Percentiles rank a stretch among this genome's conserved stretches.
Evolutionary conservation across 1,284 basidiomycete species (phyloP).

Genomic region (Cutaneotrichosporon curvatum): DNA sequence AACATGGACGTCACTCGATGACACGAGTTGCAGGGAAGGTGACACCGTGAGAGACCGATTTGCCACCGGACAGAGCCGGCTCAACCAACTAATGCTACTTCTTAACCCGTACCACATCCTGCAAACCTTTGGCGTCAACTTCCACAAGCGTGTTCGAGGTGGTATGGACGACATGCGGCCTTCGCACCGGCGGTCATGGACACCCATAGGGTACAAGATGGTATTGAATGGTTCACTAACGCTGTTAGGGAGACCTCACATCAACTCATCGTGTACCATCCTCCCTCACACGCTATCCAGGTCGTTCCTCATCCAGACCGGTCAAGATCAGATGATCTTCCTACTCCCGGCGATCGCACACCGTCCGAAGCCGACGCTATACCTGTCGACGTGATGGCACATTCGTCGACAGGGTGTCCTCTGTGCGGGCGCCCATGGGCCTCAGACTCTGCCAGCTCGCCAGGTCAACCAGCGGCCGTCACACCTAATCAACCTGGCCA

Average conservation of each 20-base stretch:
- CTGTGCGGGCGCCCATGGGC: slow-evolving; percentile 28
- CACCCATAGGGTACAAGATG: slow-evolving; percentile 21
- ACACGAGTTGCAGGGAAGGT: no score
- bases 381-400: no score
- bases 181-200: slow-evolving; percentile 12
- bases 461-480: no score
- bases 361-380: no score
- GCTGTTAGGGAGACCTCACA: slow-evolving; percentile 57
- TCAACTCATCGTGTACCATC: slow-evolving; percentile 82
- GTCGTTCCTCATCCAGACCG: slow-evolving; percentile 45
- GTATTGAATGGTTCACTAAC: neutral
- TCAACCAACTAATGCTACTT: no score
- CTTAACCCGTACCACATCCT: no score
- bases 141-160: no score
- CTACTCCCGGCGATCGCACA: no score
- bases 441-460: neutral
- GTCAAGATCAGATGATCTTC: no score
- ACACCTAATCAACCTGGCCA: neutral
- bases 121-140: no score
- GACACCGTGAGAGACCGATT: no score
- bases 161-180: neutral
- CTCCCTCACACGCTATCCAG: slow-evolving; percentile 72
- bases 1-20: neutral
- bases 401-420: slow-evolving; percentile 38
- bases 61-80: no score